These are phyloP conservation scores for Musa troglodytarum DNA, from an alignment of 176 grass and related monocot genomes.

Conservation along the genomic window DNA sequence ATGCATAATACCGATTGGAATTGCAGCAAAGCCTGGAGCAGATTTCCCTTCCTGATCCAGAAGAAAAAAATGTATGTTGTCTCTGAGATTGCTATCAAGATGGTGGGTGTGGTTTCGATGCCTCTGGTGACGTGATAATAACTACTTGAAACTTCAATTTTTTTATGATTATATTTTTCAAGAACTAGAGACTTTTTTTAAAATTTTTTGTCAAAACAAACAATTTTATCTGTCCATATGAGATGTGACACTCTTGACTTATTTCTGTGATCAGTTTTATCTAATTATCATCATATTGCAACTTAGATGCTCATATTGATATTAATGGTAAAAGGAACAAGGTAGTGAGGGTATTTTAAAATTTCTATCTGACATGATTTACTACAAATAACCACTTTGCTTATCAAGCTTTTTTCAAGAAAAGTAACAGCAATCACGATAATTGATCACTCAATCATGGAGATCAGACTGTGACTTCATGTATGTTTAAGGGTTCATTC, in stretches of 20 bases:
- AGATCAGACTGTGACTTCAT: too few relatives aligned
- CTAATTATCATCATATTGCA: too few relatives aligned
- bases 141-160: background rate
- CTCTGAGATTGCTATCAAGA: background rate
- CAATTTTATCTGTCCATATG: background rate
- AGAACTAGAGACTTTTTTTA: background rate
- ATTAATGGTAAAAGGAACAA: too few relatives aligned
- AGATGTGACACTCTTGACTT: background rate
- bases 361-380: too few relatives aligned
- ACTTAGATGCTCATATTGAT: too few relatives aligned
- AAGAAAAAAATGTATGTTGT: slow-evolving; percentile 44
- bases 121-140: background rate
- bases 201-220: background rate
- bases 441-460: too few relatives aligned
- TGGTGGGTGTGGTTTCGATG: background rate
- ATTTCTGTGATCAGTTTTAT: too few relatives aligned
- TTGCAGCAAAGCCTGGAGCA: slow-evolving; percentile 79
- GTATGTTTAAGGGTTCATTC: too few relatives aligned
- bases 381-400: too few relatives aligned
- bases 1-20: slow-evolving; percentile 76
- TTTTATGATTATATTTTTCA: background rate
- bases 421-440: too few relatives aligned
- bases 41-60: slow-evolving; percentile 72
- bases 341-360: too few relatives aligned
- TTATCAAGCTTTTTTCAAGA: too few relatives aligned